Evolutionary conservation across 106 monocot genomes (phyloP).

Genomic region (Dioscorea dumetorum): DNA sequence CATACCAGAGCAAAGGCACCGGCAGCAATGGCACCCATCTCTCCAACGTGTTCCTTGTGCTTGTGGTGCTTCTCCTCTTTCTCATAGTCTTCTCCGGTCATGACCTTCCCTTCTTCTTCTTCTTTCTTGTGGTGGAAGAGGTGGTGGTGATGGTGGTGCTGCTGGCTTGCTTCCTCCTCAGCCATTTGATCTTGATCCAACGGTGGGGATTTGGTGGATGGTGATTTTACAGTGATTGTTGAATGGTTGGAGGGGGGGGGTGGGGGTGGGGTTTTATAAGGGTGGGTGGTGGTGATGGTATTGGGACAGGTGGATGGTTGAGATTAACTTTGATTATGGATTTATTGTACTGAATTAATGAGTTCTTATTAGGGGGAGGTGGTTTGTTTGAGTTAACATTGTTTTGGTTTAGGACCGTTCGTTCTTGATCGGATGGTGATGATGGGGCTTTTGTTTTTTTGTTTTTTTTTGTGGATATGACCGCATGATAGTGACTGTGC

Average conservation of each 20-base stretch:
- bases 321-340: neutral
- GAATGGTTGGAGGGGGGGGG: neutral
- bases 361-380: too few relatives aligned
- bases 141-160: slow-evolving; percentile 23
- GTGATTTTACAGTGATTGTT: neutral
- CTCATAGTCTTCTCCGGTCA: slow-evolving; percentile 15
- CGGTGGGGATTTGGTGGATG: neutral
- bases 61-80: slow-evolving; percentile 67
- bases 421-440: too few relatives aligned
- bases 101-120: neutral
- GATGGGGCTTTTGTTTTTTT: too few relatives aligned
- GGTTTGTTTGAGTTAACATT: too few relatives aligned
- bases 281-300: neutral
- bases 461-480: too few relatives aligned
- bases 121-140: too few relatives aligned
- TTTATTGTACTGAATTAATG: neutral
- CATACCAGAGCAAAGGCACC: slow-evolving; percentile 52
- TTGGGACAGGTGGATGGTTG: neutral
- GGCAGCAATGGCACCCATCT: slow-evolving; percentile 49
- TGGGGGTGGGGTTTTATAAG: neutral
- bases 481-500: too few relatives aligned
- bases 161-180: slow-evolving; percentile 35
- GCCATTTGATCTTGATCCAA: slow-evolving; percentile 23
- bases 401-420: too few relatives aligned
- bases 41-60: slow-evolving; percentile 54